A percentile compares a stretch with the other conserved stretches of the same genome.
Conservation (phyloP, 768 basidiomycete genomes). For the Rhizopogon rudus region DNA sequence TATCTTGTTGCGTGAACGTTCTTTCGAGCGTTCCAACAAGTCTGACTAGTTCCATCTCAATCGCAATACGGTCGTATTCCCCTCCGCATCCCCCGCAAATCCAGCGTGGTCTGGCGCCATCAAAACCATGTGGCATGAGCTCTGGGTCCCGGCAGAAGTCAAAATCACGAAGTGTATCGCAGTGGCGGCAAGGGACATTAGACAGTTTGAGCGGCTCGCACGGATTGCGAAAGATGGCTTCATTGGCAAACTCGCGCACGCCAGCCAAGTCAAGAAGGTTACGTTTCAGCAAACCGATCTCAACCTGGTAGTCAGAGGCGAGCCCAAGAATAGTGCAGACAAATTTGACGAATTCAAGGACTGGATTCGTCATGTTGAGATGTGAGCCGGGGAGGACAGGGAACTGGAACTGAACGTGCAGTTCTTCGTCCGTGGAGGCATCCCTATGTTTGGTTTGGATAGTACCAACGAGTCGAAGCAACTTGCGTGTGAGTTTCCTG, state of each 20-base stretch:
- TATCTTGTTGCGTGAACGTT: slow-evolving; percentile 82
- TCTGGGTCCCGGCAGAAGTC: slow-evolving; percentile 94
- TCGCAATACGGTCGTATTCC: slow-evolving; percentile 83
- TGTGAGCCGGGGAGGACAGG: slow-evolving; percentile 86
- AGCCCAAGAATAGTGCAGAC: slow-evolving; percentile 77
- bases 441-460: slow-evolving; percentile 59
- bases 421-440: slow-evolving; percentile 49
- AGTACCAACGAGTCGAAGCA: slow-evolving; percentile 65
- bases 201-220: slow-evolving; percentile 83
- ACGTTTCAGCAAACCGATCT: slow-evolving; percentile 84
- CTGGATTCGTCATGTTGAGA: slow-evolving; percentile 70
- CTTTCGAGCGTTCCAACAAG: slow-evolving; percentile 66
- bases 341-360: slow-evolving; percentile 88
- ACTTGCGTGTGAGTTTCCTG: slow-evolving; percentile 72
- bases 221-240: slow-evolving; percentile 87
- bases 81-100: slow-evolving; percentile 66
- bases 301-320: slow-evolving; percentile 76
- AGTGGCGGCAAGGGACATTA: slow-evolving; percentile 85
- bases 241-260: slow-evolving; percentile 79
- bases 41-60: slow-evolving; percentile 84
- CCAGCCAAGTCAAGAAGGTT: slow-evolving; percentile 86
- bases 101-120: slow-evolving; percentile 55
- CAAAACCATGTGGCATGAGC: slow-evolving; percentile 55
- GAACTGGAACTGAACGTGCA: slow-evolving; percentile 63
- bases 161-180: slow-evolving; percentile 82